Evolutionary conservation across 73 alveolate genomes (phyloP), one percentile per base, ranked within the genome.

Genomic region (Paramecium octaurelia): DNA sequence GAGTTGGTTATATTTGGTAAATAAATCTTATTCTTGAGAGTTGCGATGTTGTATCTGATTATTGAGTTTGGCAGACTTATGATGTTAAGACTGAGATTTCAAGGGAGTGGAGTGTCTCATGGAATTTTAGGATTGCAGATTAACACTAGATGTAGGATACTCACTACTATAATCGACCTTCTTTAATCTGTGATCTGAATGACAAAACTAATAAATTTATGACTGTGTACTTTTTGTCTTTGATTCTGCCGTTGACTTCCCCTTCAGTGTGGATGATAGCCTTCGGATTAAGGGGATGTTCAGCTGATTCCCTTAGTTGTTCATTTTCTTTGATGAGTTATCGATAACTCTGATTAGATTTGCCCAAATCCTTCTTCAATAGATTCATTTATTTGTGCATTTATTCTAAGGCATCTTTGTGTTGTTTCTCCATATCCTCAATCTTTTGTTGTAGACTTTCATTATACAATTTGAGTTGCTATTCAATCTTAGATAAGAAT

Each of bases 401-500:
- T 71, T 71, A 71, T 31, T 76, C 89, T 24, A 18, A 40, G 18
- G 40, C 8, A 3, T 92, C 93, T 23, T 92, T 92, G 21, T 75
- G 34, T 38, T 94, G 83, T 35, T 89, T 75, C 59, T 86, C 93
- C 16, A 76, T 31, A 7, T 86, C 71, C 31, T 31, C 88, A 14
- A 93, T 83, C 42, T 88, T 88, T 8, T 93, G 70, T 36, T 93
- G 59, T 7, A 93, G 21, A 31, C 88, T 85, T 38, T 93, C 96
- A 43, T 71, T 93, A 35, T 87, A 93, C 43, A 93, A 57, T 88
- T 93, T 93, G 93, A 93, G 42, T 57, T 93, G 42, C 21, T 93
- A 73, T 73, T 93, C 96, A 20, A 93, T 23, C 92, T 85, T 34
- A 16, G 10, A 27, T 27, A 58, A 3, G 16, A 38, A 11, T 27